phyloP scores from a whole-genome alignment of 306 rosid genomes.

The Quercus suber region DNA sequence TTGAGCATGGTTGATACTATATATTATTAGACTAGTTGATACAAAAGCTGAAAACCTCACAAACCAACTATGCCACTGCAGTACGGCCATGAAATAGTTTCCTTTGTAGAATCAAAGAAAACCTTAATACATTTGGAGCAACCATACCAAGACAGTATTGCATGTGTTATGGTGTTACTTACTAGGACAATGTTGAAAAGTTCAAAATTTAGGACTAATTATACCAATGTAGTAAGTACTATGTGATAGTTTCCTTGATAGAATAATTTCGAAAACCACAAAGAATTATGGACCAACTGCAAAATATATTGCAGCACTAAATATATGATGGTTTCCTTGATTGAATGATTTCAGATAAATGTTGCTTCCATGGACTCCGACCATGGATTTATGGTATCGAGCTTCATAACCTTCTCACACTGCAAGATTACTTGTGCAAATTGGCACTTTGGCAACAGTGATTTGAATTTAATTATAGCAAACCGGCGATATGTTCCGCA shows the following conservation, averaged over 20 bases:
- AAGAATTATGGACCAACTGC: slow-evolving; percentile 17
- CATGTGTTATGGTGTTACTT: slow-evolving; percentile 1
- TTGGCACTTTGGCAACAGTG: slow-evolving; percentile 13
- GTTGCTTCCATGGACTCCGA: slow-evolving; percentile 44
- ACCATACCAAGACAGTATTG: slow-evolving; percentile 1
- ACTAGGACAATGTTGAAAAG: slow-evolving; percentile 17
- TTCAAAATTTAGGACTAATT: slow-evolving; percentile 6
- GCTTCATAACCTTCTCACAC: slow-evolving; percentile 35
- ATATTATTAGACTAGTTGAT: neutral
- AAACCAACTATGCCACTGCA: slow-evolving; percentile 10
- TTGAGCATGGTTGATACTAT: neutral
- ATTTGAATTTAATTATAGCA: neutral
- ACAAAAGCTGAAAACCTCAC: slow-evolving; percentile 1
- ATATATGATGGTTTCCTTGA: slow-evolving; percentile 1
- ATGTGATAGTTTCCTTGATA: slow-evolving; percentile 20
- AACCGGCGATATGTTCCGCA: neutral
- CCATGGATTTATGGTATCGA: slow-evolving; percentile 55
- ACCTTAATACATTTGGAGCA: neutral
- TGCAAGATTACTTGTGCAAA: slow-evolving; percentile 24
- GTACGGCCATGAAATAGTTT: neutral
- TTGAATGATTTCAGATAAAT: slow-evolving; percentile 21
- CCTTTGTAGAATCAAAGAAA: slow-evolving; percentile 12
- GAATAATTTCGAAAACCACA: slow-evolving; percentile 12
- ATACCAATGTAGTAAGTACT: neutral
- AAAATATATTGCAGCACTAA: neutral